Percentiles rank a stretch among this genome's conserved stretches.
Conservation (phyloP, 1,139 yeast genomes). For the Kurtzmaniella quercitrusa region DNA sequence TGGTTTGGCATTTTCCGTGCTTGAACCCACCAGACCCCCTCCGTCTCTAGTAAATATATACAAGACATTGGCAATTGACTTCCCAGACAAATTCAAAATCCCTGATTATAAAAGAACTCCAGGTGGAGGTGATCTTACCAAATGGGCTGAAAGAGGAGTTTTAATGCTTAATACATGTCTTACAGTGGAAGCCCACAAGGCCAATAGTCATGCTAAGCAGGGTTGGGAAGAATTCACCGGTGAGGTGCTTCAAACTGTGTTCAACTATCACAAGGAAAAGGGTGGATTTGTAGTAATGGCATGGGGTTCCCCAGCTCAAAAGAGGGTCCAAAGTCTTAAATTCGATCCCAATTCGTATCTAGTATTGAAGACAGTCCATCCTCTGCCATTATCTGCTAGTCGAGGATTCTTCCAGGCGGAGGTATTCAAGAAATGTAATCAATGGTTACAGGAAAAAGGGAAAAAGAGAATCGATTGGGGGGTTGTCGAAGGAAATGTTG, state of each 20-base stretch:
- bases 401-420: slow-evolving; percentile 74
- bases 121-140: slow-evolving; percentile 64
- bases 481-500: slow-evolving; percentile 23
- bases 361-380: slow-evolving; percentile 79
- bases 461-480: slow-evolving; percentile 65
- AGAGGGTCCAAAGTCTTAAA: slow-evolving; percentile 47
- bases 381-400: slow-evolving; percentile 88
- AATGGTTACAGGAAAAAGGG: slow-evolving; percentile 58
- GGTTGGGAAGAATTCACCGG: slow-evolving; percentile 96
- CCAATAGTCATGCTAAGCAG: slow-evolving; percentile 83
- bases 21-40: slow-evolving; percentile 80
- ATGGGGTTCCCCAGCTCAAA: slow-evolving; percentile 95
- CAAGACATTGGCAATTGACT: slow-evolving; percentile 70
- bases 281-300: slow-evolving; percentile 73
- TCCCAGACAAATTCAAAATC: slow-evolving; percentile 54
- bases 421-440: slow-evolving; percentile 70
- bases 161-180: slow-evolving; percentile 81
- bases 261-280: slow-evolving; percentile 29
- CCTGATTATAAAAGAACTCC: slow-evolving; percentile 44
- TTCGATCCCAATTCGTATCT: slow-evolving; percentile 28
- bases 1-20: slow-evolving; percentile 90
- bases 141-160: slow-evolving; percentile 91
- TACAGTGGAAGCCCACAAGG: slow-evolving; percentile 91
- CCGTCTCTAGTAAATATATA: slow-evolving; percentile 88
- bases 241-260: slow-evolving; percentile 50